A percentile compares a stretch with the other conserved stretches of the same genome.
Evolutionary conservation across 495 filamentous ascomycete species (phyloP).

Genomic region (Aspergillus saccharolyticus): DNA sequence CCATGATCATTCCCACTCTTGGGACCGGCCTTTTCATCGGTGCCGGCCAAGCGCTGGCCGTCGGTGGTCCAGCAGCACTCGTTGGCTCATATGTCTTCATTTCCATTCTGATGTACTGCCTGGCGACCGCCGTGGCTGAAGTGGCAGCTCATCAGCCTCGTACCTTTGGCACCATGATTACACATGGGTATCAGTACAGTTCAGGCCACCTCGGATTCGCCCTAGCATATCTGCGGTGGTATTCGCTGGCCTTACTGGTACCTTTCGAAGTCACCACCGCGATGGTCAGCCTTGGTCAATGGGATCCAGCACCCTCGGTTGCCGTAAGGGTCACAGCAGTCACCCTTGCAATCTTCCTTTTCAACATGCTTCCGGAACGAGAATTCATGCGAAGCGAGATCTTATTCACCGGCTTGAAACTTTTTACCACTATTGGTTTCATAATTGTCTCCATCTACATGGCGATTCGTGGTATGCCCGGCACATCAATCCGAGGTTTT

Average conservation of each 20-base stretch:
- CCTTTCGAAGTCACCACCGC: slow-evolving; percentile 73
- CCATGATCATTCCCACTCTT: slow-evolving; percentile 35
- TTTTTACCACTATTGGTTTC: slow-evolving; percentile 70
- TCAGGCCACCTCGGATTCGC: slow-evolving; percentile 48
- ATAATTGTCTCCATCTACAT: slow-evolving; percentile 63
- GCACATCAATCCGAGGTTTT: slow-evolving; percentile 64
- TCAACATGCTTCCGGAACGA: slow-evolving; percentile 77
- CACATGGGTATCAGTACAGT: slow-evolving; percentile 50
- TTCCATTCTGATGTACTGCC: slow-evolving; percentile 54
- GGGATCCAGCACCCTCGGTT: slow-evolving; percentile 56
- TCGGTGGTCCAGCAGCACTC: slow-evolving; percentile 38
- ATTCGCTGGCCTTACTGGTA: slow-evolving; percentile 61
- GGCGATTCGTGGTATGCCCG: slow-evolving; percentile 63
- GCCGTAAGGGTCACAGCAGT: slow-evolving; percentile 70
- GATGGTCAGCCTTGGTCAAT: slow-evolving; percentile 76
- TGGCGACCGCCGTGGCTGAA: slow-evolving; percentile 58
- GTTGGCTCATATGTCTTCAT: slow-evolving; percentile 38
- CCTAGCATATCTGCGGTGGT: slow-evolving; percentile 59
- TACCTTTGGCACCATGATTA: slow-evolving; percentile 50
- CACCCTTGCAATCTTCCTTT: slow-evolving; percentile 58
- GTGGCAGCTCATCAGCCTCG: slow-evolving; percentile 57
- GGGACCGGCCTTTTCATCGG: slow-evolving; percentile 40
- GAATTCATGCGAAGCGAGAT: slow-evolving; percentile 77
- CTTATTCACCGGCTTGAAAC: slow-evolving; percentile 71
- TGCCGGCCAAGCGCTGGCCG: slow-evolving; percentile 36